These are phyloP conservation scores for Phytophthora niederhauseri DNA, from an alignment of 352 stramenopile species.

Conservation along the genomic window DNA sequence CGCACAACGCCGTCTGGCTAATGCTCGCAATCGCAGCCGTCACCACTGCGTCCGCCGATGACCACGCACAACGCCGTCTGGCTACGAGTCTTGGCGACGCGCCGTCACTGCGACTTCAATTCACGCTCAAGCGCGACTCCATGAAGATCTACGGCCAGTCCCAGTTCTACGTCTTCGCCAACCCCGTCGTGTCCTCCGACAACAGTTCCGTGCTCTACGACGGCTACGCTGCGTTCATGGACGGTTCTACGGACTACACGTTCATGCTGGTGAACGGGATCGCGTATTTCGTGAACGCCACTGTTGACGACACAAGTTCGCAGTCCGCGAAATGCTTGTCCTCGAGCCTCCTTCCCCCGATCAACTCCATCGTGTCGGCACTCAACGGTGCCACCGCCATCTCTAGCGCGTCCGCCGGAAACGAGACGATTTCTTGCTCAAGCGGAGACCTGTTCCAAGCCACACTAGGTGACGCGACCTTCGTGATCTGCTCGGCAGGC, in stretches of 20 bases:
- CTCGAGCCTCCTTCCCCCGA: slow-evolving; percentile 10
- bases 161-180: slow-evolving; percentile 35
- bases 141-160: slow-evolving; percentile 33
- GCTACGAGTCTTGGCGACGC: slow-evolving; percentile 20
- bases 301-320: slow-evolving; percentile 1
- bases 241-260: slow-evolving; percentile 19
- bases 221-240: slow-evolving; percentile 18
- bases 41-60: neutral
- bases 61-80: neutral
- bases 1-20: neutral
- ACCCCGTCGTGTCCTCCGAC: slow-evolving; percentile 20
- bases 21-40: neutral
- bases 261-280: slow-evolving; percentile 30
- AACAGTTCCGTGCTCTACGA: slow-evolving; percentile 27
- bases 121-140: slow-evolving; percentile 30
- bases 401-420: neutral
- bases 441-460: slow-evolving; percentile 24
- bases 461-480: slow-evolving; percentile 20
- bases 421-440: slow-evolving; percentile 20
- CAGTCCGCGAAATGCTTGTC: slow-evolving; percentile 16
- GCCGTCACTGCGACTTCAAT: slow-evolving; percentile 27
- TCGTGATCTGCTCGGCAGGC: slow-evolving; percentile 20
- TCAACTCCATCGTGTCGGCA: slow-evolving; percentile 23
- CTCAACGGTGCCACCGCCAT: slow-evolving; percentile 16
- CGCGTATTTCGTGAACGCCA: slow-evolving; percentile 25